A percentile compares a stretch with the other conserved stretches of the same genome.
Evolutionary conservation across 805 yeast genomes (phyloP).

Genomic region (Alloascoidea hylecoeti): DNA sequence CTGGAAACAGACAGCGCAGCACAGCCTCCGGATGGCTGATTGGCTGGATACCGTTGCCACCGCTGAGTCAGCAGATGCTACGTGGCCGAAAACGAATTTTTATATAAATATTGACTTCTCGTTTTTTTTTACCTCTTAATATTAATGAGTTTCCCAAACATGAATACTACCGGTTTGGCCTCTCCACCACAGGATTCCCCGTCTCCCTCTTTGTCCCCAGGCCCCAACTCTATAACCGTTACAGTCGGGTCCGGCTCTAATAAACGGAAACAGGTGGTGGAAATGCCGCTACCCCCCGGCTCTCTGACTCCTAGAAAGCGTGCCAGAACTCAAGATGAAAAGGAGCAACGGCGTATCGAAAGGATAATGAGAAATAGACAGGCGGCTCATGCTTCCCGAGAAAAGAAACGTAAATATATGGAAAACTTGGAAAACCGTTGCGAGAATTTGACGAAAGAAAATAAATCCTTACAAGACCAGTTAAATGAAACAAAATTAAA

Average conservation of each 20-base stretch:
- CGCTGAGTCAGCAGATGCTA: no score
- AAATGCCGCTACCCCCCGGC: constrained; percentile 19
- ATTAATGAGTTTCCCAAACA: no score
- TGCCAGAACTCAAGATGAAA: constrained; percentile 92
- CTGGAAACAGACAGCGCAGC: no score
- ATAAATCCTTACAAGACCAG: constrained; percentile 11
- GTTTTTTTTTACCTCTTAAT: no score
- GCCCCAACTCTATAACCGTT: constrained; percentile 8
- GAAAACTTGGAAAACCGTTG: constrained; percentile 61
- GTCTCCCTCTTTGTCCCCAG: no score
- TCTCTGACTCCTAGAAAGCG: constrained; percentile 89
- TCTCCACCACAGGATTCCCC: no score
- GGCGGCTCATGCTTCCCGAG: constrained; percentile 96
- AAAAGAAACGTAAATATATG: constrained; percentile 86
- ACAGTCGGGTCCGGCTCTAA: constrained; percentile 8
- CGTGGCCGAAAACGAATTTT: no score
- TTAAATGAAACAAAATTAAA: constrained; percentile 7
- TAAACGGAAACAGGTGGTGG: constrained; percentile 16
- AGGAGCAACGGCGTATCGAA: constrained; percentile 91
- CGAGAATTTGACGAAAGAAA: constrained; percentile 13
- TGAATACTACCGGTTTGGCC: no score
- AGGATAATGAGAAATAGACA: constrained; percentile 86
- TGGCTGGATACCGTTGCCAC: no score
- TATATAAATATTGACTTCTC: no score
- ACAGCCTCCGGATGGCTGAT: no score